phyloP scores from a whole-genome alignment of 2,329 filamentous ascomycete genomes.

The Talaromyces sp. region DNA sequence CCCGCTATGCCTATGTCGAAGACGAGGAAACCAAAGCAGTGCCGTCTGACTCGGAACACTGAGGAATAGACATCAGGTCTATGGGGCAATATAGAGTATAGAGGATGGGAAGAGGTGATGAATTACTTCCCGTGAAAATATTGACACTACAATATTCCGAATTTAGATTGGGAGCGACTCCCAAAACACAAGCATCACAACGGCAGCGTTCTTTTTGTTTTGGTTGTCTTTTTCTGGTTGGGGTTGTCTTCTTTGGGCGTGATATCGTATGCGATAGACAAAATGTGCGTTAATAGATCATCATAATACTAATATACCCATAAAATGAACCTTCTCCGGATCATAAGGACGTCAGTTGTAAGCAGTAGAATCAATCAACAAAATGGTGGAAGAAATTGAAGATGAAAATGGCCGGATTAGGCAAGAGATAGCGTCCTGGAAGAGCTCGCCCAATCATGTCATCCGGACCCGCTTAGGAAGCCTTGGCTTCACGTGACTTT shows the following conservation, averaged over 20 bases:
- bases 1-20: constrained; percentile 68
- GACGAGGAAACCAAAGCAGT: constrained; percentile 48
- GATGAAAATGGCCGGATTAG: not conserved
- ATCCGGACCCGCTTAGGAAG: not conserved
- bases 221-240: not conserved
- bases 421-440: constrained; percentile 25
- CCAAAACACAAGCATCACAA: not conserved
- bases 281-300: not conserved
- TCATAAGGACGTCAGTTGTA: not conserved
- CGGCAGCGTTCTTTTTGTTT: not conserved
- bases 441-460: not conserved
- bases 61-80: not conserved
- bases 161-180: not conserved
- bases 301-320: not conserved
- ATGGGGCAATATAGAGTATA: not conserved
- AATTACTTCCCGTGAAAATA: no score
- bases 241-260: not conserved
- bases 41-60: not conserved
- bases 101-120: not conserved
- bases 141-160: not conserved
- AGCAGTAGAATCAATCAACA: not conserved
- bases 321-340: not conserved
- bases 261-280: not conserved
- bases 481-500: not conserved
- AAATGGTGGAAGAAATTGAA: not conserved